phyloP scores from a whole-genome alignment of 805 yeast species.

The Cyberlindnera mycetangii region DNA sequence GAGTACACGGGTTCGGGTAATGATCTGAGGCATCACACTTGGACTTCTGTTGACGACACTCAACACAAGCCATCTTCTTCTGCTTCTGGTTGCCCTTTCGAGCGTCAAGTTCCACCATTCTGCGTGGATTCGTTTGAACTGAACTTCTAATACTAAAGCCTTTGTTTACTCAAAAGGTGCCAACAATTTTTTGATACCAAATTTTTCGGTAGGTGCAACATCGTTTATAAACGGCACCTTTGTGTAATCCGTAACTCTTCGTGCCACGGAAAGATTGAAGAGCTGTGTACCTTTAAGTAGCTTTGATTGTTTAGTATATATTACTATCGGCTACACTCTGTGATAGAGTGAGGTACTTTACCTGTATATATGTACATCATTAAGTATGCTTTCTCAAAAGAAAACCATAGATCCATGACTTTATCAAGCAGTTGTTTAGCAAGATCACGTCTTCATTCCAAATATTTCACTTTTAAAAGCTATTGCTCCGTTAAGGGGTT shows the following conservation, averaged over 20 bases:
- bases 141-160: neutral
- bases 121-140: neutral
- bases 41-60: slow-evolving; percentile 93
- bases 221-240: neutral
- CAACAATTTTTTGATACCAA: slow-evolving; percentile 2
- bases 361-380: no score
- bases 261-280: no score
- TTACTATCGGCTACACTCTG: no score
- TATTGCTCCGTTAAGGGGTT: no score
- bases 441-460: no score
- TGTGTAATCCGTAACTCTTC: neutral
- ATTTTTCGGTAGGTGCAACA: slow-evolving; percentile 2
- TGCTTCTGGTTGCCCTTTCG: neutral
- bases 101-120: neutral
- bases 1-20: slow-evolving; percentile 76
- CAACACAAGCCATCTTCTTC: slow-evolving; percentile 85
- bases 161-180: slow-evolving; percentile 5
- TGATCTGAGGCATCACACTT: slow-evolving; percentile 81
- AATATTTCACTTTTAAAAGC: no score
- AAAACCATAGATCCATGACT: no score
- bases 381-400: no score
- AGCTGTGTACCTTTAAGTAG: no score
- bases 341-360: no score
- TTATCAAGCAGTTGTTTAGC: no score
- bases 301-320: no score